Evolutionary conservation across 306 rosid genomes (phyloP).

Genomic region (Geum urbanum): DNA sequence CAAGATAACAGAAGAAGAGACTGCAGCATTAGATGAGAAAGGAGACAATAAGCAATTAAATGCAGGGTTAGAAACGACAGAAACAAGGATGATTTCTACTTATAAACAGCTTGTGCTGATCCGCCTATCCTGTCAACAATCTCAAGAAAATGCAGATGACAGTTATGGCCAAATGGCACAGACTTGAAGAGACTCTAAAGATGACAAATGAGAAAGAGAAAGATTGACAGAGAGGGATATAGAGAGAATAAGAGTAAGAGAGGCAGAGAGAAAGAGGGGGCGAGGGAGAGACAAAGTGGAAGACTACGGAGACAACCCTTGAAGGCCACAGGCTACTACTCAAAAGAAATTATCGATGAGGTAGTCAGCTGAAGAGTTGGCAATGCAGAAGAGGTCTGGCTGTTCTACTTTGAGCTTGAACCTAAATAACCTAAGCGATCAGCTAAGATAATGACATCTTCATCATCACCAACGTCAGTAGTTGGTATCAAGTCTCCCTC

Average conservation of each 20-base stretch:
- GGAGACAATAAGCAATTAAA: slow-evolving; percentile 28
- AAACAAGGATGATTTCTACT: slow-evolving; percentile 24
- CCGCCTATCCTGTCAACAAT: slow-evolving; percentile 29
- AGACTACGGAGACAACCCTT: not conserved
- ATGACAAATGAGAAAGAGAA: slow-evolving; percentile 9
- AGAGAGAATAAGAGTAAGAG: not conserved
- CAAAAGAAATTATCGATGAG: slow-evolving; percentile 6
- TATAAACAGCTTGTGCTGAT: slow-evolving; percentile 21
- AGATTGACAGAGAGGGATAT: not conserved
- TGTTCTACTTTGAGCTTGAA: slow-evolving; percentile 45
- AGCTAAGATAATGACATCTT: slow-evolving; percentile 52
- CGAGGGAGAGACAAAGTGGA: not conserved
- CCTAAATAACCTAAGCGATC: slow-evolving; percentile 51
- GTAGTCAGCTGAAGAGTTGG: slow-evolving; percentile 19
- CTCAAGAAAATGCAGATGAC: slow-evolving; percentile 22
- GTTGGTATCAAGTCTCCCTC: slow-evolving; percentile 33
- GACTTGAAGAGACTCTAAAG: slow-evolving; percentile 20
- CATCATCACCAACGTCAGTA: slow-evolving; percentile 37
- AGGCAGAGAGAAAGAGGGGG: not conserved
- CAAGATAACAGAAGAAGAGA: slow-evolving; percentile 39
- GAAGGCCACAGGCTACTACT: slow-evolving; percentile 3
- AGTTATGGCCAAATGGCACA: slow-evolving; percentile 26
- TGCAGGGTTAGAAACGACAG: slow-evolving; percentile 38
- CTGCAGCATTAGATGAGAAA: slow-evolving; percentile 12
- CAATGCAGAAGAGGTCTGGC: slow-evolving; percentile 14